phyloP scores from a whole-genome alignment of 2,329 filamentous ascomycete species.

The Moelleriella libera region DNA sequence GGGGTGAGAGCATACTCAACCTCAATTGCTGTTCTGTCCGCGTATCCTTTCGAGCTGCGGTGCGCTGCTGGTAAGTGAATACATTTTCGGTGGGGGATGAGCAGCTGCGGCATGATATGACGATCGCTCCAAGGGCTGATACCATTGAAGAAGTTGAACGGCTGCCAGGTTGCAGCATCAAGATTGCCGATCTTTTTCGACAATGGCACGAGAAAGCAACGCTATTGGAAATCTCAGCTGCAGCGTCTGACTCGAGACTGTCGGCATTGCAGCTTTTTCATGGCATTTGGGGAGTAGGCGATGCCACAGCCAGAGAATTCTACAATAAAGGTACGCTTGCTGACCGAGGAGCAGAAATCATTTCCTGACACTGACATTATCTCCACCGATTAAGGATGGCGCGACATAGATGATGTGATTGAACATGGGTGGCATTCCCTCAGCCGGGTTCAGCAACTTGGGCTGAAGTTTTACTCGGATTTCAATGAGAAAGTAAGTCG shows the following conservation, averaged over 20 bases:
- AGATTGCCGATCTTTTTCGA: slow-evolving; percentile 63
- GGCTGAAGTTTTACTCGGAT: slow-evolving; percentile 86
- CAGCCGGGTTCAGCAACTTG: slow-evolving; percentile 77
- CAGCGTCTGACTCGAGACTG: slow-evolving; percentile 50
- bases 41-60: slow-evolving; percentile 50
- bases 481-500: slow-evolving; percentile 60
- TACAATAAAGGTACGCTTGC: slow-evolving; percentile 43
- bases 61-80: slow-evolving; percentile 23
- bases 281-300: slow-evolving; percentile 85
- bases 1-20: slow-evolving; percentile 79
- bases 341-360: neutral
- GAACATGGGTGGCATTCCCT: slow-evolving; percentile 67
- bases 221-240: slow-evolving; percentile 48
- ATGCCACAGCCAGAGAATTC: slow-evolving; percentile 67
- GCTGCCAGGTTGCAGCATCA: slow-evolving; percentile 69
- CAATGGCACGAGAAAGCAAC: slow-evolving; percentile 53
- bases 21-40: slow-evolving; percentile 67
- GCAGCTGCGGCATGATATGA: neutral
- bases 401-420: slow-evolving; percentile 72
- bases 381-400: slow-evolving; percentile 40
- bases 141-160: slow-evolving; percentile 25
- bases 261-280: slow-evolving; percentile 57
- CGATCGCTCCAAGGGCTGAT: too few species aligned
- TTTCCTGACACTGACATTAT: neutral
- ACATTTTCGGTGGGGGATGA: neutral